These are phyloP conservation scores for Infundibulicybe gibba DNA, from an alignment of 768 basidiomycete species.

Conservation along the genomic window DNA sequence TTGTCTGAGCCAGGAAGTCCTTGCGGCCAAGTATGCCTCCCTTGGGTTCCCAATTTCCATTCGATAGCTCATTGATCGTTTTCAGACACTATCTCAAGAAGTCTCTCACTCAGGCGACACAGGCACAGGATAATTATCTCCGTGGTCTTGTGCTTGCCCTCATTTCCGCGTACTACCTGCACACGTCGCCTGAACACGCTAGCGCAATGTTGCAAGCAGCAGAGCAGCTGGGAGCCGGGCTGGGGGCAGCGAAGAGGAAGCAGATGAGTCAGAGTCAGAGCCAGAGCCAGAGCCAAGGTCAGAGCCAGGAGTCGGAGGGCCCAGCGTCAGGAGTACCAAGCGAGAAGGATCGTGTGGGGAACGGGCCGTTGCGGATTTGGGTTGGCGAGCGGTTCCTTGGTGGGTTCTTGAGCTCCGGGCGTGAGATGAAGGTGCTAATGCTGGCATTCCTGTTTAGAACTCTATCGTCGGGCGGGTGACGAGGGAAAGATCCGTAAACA, in stretches of 20 bases:
- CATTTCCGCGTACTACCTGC: constrained; percentile 65
- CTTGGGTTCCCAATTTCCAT: constrained; percentile 8
- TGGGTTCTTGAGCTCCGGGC: constrained; percentile 23
- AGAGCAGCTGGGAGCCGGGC: constrained; percentile 67
- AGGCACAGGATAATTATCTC: constrained; percentile 66
- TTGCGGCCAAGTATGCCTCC: constrained; percentile 55
- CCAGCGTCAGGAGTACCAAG: constrained; percentile 5
- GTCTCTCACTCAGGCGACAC: constrained; percentile 55
- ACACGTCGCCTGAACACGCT: constrained; percentile 70
- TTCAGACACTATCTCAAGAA: constrained; percentile 53
- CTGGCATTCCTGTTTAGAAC: constrained; percentile 30
- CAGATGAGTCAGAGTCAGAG: background rate
- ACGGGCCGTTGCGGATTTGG: constrained; percentile 67
- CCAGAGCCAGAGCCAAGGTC: constrained; percentile 8
- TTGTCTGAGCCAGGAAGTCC: constrained; percentile 49
- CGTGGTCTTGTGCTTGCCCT: constrained; percentile 68
- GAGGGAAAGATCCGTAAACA: constrained; percentile 43
- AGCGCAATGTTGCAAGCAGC: constrained; percentile 61
- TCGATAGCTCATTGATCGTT: constrained; percentile 2
- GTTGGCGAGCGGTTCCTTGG: constrained; percentile 68
- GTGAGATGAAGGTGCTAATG: background rate
- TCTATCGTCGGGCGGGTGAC: constrained; percentile 56
- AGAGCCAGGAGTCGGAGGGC: background rate
- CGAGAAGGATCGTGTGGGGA: constrained; percentile 41
- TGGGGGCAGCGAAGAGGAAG: constrained; percentile 40